A percentile compares a stretch with the other conserved stretches of the same genome.
These are phyloP conservation scores for Verticillium tricorpus DNA, from an alignment of 2,329 filamentous ascomycete genomes.

Conservation along the genomic window DNA sequence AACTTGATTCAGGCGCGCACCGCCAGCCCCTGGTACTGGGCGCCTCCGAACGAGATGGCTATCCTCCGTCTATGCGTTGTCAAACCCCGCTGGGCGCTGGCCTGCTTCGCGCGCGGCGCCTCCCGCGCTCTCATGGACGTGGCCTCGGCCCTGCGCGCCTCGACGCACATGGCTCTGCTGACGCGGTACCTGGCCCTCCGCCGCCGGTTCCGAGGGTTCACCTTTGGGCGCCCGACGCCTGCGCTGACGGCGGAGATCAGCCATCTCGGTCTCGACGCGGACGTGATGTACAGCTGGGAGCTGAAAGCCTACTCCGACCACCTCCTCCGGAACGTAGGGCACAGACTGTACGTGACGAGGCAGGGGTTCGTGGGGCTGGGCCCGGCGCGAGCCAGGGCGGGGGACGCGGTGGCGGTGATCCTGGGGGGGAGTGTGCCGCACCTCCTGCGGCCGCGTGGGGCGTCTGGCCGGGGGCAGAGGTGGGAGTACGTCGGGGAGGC, in stretches of 20 bases:
- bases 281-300: not conserved
- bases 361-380: slow-evolving; percentile 24
- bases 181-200: not conserved
- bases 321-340: not conserved
- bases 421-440: slow-evolving; percentile 22
- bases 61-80: not conserved
- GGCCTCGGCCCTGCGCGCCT: not conserved
- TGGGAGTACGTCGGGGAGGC: slow-evolving; percentile 25
- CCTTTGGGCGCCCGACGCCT: not conserved
- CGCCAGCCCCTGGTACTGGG: not conserved
- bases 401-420: slow-evolving; percentile 22
- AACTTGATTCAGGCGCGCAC: not conserved
- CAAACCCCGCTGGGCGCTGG: not conserved
- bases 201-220: not conserved
- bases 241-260: not conserved
- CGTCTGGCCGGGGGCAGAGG: not conserved
- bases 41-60: not conserved
- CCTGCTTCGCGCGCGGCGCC: not conserved
- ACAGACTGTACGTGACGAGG: slow-evolving; percentile 21
- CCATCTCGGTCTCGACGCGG: not conserved
- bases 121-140: not conserved
- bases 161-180: not conserved
- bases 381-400: slow-evolving; percentile 15
- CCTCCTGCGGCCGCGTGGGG: slow-evolving; percentile 17
- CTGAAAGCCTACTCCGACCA: not conserved